These are phyloP conservation scores for Aspergillus awamori DNA, from an alignment of 2,329 filamentous ascomycete genomes.

Conservation along the genomic window DNA sequence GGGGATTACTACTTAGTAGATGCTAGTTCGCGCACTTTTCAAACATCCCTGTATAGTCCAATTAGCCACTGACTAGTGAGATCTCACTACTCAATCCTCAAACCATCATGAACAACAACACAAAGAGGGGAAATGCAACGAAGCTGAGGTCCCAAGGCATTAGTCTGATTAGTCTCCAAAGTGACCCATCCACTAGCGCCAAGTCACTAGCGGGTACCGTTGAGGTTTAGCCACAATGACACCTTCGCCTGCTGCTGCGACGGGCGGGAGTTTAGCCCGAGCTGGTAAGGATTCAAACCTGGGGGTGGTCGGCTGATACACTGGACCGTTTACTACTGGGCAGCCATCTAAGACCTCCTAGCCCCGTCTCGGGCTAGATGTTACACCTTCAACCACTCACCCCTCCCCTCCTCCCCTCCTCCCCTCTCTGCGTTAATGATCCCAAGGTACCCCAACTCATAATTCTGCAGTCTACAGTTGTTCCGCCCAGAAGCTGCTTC, in stretches of 20 bases:
- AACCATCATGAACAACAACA: too few relatives aligned
- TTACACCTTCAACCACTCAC: too few relatives aligned
- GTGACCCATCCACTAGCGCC: conserved; percentile 1
- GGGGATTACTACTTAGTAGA: too few relatives aligned
- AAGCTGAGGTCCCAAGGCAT: neutral
- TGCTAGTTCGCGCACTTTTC: too few relatives aligned
- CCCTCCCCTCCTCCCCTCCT: too few relatives aligned
- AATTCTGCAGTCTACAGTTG: neutral
- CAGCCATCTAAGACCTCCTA: too few relatives aligned
- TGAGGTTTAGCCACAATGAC: neutral
- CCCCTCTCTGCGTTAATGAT: neutral
- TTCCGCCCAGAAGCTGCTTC: too few relatives aligned
- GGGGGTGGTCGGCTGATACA: neutral
- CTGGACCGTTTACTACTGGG: neutral
- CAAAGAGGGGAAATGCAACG: neutral
- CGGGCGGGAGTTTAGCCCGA: conserved; percentile 7
- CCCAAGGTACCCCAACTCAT: neutral
- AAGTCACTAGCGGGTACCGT: neutral
- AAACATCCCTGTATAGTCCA: too few relatives aligned
- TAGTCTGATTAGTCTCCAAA: neutral
- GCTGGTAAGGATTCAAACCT: conserved; percentile 1
- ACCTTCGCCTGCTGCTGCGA: neutral
- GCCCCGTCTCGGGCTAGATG: too few relatives aligned
- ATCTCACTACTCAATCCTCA: too few relatives aligned
- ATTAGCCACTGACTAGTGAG: too few relatives aligned